Base-by-base conservation (phyloP, 768 basidiomycete genomes). In the Auriscalpium orientale region DNA sequence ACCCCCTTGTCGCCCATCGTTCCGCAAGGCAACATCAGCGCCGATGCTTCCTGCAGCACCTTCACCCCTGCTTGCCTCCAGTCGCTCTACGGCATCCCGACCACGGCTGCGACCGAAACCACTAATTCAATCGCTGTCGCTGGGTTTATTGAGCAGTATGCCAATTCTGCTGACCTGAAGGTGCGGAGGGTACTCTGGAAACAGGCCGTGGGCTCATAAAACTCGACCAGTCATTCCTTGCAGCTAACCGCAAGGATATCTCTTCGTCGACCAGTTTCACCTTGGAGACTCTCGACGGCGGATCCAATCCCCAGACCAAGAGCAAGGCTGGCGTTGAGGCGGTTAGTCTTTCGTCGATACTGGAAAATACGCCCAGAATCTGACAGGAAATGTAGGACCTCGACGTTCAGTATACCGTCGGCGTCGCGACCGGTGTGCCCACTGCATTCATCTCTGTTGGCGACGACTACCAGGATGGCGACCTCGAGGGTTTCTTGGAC, bases 321-420 rank as follows among this genome's bases (percentile, higher is more conserved):
- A 7, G 3, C 16, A 12, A 20, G 15, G 20, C 28, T 37, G 40
- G 15, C 22, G 33, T 43, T 7, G 49, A 51, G 35, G 49, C 49
- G 49, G 49, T 51, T 2, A 22, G n/a, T n/a, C 8, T 4, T 2
- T 21, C 18, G 8, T 4, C 12, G 8, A 16, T 8, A 8, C 44
- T 3, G 15, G 43, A 8, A 10, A 21, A 9, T 2, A 45, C 15
- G n/a, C n/a, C 49, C n/a, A 22, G 22, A 9, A 33, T 16, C 8
- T 36, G 8, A 18, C 34, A 18, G 21, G 65, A 64, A 2, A 5
- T 36, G n/a, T 47, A 67, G 68, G 65, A 70, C 58, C 63, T 74
- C 20, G 72, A 74, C 54, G 70, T 65, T n/a, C 68, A 74, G 46
- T 72, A 69, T 54, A 71, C 71, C n/a, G 57, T 72, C 37, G 71